These are phyloP conservation scores for Neurospora sp. DNA, from an alignment of 495 filamentous ascomycete genomes.

Conservation along the genomic window DNA sequence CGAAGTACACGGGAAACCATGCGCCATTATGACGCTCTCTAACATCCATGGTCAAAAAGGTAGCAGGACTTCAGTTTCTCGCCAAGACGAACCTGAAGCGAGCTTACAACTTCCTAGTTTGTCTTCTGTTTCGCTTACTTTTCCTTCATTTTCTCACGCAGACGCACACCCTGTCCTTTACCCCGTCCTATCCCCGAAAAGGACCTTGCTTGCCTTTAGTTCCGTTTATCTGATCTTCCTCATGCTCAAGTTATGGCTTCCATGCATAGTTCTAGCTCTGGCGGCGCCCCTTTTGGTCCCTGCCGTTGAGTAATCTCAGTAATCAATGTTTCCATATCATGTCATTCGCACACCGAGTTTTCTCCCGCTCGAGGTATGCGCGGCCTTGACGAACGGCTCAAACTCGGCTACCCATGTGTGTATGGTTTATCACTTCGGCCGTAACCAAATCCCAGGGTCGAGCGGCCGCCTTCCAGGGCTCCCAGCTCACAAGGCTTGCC, in stretches of 20 bases:
- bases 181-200: not conserved
- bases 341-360: not conserved
- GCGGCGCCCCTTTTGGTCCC: not conserved
- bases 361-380: not conserved
- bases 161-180: not conserved
- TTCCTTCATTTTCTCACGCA: not conserved
- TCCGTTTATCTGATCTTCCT: not conserved
- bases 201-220: not conserved
- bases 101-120: not conserved
- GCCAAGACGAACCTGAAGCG: not conserved
- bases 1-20: not conserved
- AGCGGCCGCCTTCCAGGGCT: not conserved
- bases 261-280: not conserved
- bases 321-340: not conserved
- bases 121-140: not conserved
- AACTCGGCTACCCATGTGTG: not conserved
- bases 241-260: not conserved
- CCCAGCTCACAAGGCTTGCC: not conserved
- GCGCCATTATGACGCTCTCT: not conserved
- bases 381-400: not conserved
- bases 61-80: not conserved
- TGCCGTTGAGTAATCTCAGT: not conserved
- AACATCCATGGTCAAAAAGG: not conserved
- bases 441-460: not conserved
- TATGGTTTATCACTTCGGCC: not conserved